Evolutionary conservation across 768 basidiomycete genomes (phyloP), one percentile per base, ranked within the genome.

Genomic region (Lactarius pseudohatsudake): DNA sequence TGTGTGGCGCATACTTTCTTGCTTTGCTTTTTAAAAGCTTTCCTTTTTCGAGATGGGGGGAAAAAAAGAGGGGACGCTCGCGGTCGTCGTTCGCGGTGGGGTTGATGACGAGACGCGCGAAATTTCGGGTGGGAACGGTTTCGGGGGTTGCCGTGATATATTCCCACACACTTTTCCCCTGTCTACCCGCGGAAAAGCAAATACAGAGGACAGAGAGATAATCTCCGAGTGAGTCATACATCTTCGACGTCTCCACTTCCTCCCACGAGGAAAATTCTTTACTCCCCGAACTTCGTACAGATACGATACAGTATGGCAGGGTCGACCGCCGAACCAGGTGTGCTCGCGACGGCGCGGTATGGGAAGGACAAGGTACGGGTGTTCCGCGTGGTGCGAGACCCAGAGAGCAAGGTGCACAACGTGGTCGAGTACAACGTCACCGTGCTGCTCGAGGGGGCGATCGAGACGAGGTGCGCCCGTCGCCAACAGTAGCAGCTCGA

Each of bases 351-450:
- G 22, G 88, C 91, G 1, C 85, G 86, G 30, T 93, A 95, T 72
- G 95, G 95, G 13, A 98, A 98, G 79, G 89, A 93, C 77, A 87
- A 89, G 69, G 85, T 98, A 18, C 85, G 94, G 28, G 90, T 98
- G 53, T 84, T 93, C 69, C 86, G 96, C 36, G 83, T 96, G 63
- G 92, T 96, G 26, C 83, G 94, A 11, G 83, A 69, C 9, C 57
- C 54, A 15, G 57, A 86, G 58, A 84, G 79, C 4, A 77, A 79
- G 10, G 82, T 84, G 78, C 90, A 95, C 72, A 81, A 87, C 40
- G 77, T 95, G 11, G 91, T 89, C 34, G 94, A 96, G 76, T 96
- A 96, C 78, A 89, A 87, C 68, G 91, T 96, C 28, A 82, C 84
- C 8, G 83, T 86, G 3, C 79, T 96, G 61, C 77, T 98, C 11